phyloP scores from a whole-genome alignment of 2,329 filamentous ascomycete species.

The Cercospora brassicicola region DNA sequence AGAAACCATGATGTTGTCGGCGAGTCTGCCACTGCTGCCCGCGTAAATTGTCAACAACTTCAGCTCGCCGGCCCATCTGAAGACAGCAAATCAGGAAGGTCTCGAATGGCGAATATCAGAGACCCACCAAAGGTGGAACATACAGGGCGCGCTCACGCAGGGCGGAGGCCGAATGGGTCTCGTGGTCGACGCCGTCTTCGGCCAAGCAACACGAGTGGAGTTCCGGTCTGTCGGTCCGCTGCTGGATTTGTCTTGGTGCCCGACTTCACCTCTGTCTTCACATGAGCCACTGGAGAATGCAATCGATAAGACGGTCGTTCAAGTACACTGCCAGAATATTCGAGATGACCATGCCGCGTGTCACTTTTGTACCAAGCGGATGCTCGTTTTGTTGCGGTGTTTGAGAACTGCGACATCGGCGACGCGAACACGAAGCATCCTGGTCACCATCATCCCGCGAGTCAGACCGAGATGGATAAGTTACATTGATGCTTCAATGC shows the following conservation, averaged over 20 bases:
- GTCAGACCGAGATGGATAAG: not conserved
- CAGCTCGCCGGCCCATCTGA: not conserved
- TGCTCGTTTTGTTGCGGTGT: not conserved
- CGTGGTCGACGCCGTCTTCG: constrained; percentile 1
- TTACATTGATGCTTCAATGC: not conserved
- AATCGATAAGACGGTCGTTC: not conserved
- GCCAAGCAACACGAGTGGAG: not conserved
- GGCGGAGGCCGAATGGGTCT: not conserved
- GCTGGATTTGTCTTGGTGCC: not conserved
- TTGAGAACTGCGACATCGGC: constrained; percentile 1
- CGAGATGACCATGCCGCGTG: not conserved
- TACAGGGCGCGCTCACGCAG: not conserved
- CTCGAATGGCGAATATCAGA: not conserved
- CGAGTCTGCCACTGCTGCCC: not conserved
- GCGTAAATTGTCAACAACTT: not conserved
- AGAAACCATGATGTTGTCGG: constrained; percentile 19
- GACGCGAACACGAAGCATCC: not conserved
- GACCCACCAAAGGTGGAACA: not conserved
- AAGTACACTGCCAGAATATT: not conserved
- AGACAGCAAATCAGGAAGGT: not conserved
- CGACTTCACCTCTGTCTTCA: not conserved
- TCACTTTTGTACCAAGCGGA: not conserved
- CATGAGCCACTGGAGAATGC: not conserved
- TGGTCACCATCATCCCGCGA: not conserved
- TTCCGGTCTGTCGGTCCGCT: not conserved